These are phyloP conservation scores for Solanum dulcamara DNA, from an alignment of 257 asterid species.

Conservation along the genomic window DNA sequence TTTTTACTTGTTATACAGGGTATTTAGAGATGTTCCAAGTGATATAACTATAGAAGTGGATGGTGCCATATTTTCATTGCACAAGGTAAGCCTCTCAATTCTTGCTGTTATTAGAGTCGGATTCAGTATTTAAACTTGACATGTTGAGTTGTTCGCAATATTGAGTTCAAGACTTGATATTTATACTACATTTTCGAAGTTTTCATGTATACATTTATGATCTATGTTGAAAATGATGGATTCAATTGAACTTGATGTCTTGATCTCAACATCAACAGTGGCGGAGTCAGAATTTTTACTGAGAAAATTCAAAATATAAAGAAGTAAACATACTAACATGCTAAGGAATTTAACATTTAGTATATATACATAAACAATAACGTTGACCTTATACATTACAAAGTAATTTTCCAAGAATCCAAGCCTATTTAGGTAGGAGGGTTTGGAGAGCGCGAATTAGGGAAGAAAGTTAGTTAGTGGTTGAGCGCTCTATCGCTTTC, in stretches of 20 bases:
- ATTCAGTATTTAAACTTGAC: background rate
- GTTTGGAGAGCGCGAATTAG: too few species aligned
- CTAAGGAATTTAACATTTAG: background rate
- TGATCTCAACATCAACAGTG: background rate
- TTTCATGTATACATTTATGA: background rate
- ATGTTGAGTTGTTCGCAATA: background rate
- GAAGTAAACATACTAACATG: background rate
- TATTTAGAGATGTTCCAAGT: constrained; percentile 87
- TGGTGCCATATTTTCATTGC: constrained; percentile 66
- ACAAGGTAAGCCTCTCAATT: constrained; percentile 43
- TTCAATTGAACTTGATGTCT: background rate
- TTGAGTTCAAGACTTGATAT: background rate
- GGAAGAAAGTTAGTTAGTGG: too few species aligned
- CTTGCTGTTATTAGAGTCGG: background rate
- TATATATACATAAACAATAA: background rate
- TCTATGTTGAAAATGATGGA: background rate
- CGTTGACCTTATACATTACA: background rate
- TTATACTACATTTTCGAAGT: background rate
- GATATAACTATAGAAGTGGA: constrained; percentile 81
- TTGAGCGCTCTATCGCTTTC: too few species aligned
- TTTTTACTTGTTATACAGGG: constrained; percentile 36
- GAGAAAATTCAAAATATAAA: background rate
- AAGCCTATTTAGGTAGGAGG: background rate
- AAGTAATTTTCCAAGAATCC: background rate
- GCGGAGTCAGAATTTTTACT: background rate